A percentile compares a stretch with the other conserved stretches of the same genome.
Evolutionary conservation across 176 grass and related monocot species (phyloP).

Genomic region (Elaeis guineensis): DNA sequence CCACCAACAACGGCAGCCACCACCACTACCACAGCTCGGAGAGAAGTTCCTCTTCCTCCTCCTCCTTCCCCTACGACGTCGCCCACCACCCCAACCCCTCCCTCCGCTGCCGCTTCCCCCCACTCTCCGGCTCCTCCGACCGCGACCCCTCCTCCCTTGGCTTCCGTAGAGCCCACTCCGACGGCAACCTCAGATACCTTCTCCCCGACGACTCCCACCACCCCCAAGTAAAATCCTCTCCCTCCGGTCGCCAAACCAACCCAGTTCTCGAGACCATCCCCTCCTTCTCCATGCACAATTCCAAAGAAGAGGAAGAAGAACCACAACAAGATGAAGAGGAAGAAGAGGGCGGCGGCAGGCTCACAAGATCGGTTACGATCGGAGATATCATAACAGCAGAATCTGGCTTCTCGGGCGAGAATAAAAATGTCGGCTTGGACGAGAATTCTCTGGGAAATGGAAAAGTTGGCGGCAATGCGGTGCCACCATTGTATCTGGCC

Average conservation of each 20-base stretch:
- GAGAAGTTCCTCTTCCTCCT: conserved; percentile 21
- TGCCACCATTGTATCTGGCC: conserved; percentile 60
- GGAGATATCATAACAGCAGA: too few species aligned
- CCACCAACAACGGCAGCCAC: conserved; percentile 22
- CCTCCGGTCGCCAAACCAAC: not conserved
- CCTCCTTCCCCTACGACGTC: conserved; percentile 30
- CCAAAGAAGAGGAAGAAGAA: conserved; percentile 10
- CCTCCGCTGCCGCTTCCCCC: conserved; percentile 35
- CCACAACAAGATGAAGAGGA: conserved; percentile 11
- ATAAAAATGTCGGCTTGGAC: not conserved
- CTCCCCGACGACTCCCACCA: conserved; percentile 7
- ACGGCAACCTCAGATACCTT: conserved; percentile 39
- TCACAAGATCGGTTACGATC: not conserved
- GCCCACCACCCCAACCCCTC: not conserved
- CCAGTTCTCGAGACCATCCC: conserved; percentile 39
- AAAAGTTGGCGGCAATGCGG: not conserved
- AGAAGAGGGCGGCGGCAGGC: conserved; percentile 13
- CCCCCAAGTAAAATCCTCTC: not conserved
- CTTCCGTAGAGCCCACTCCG: conserved; percentile 52
- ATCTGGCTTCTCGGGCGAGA: not conserved
- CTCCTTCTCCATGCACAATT: conserved; percentile 29
- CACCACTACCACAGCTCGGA: not conserved
- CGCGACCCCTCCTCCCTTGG: conserved; percentile 18
- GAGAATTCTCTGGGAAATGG: not conserved
- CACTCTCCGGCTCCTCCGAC: conserved; percentile 18